Conservation (phyloP, 129 eudicot species). For the Chrysanthemum seticuspe region DNA sequence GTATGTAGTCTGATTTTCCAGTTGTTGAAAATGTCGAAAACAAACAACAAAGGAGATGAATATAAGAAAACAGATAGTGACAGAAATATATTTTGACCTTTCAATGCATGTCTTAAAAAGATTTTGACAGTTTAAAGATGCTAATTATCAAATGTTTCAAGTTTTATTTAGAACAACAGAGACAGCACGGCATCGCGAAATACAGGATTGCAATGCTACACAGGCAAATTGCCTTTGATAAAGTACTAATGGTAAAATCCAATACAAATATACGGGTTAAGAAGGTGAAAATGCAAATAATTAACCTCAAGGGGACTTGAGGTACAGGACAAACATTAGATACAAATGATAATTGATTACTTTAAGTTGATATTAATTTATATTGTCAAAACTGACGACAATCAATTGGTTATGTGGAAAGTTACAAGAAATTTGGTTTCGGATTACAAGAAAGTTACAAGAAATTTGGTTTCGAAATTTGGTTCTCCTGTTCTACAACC, state of each 20-base stretch:
- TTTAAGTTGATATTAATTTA: no score
- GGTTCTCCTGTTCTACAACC: background rate
- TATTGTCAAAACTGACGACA: no score
- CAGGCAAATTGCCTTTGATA: no score
- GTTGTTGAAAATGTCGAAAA: background rate
- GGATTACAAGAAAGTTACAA: no score
- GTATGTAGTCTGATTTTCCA: background rate
- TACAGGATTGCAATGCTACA: no score
- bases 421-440: no score
- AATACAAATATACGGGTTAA: background rate
- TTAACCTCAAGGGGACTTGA: background rate
- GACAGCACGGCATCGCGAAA: no score
- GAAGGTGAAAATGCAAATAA: background rate
- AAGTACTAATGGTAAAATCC: no score
- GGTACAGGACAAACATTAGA: background rate
- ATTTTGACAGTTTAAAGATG: background rate
- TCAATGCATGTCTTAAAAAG: background rate
- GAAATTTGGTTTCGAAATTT: background rate
- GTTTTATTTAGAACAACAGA: no score
- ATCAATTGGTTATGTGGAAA: no score
- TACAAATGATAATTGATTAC: no score
- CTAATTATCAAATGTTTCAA: background rate
- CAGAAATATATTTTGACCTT: background rate
- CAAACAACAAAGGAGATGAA: constrained; percentile 2
- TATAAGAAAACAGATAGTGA: constrained; percentile 11